Base-by-base conservation (phyloP, 495 filamentous ascomycete genomes). In the Penicillium pulvis region DNA sequence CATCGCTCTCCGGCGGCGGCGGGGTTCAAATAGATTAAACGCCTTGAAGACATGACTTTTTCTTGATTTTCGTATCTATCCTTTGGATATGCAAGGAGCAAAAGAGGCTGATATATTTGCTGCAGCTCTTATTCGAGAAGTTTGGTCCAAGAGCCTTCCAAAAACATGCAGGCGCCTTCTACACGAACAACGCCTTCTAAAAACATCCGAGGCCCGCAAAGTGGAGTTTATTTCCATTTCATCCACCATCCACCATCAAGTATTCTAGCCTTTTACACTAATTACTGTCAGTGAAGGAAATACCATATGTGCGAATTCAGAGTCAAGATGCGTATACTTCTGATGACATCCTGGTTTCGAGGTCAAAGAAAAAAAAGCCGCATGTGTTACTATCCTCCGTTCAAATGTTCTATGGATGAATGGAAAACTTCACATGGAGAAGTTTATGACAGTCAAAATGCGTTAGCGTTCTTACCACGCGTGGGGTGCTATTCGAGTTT, bases 1-100 rank as follows among this genome's bases (percentile, higher is more conserved):
- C 60, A 60, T 46, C 52, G 66, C 49, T 70, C 60, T 10, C 53
- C 51, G 11, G 63, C 53, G 2, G 68, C 64, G n/a, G 60, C 48
- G 53, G 64, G 51, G 60, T 75, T 75, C 58, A 71, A 47, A 55
- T 70, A 75, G 36, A 75, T 71, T 4, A 68, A 56, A 42, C 59
- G 59, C 6, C 57, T 59, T 16, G 64, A 61, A 20, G 60, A 55
- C 67, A 70, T 67, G 19, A n/a, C 39, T 5, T 16, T 17, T 41
- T 41, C 16, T n/a, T 4, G 10, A 2, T 41, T 14, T 0, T 4
- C 1, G 10, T 36, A 12, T 11, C 12, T 14, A 14, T 36, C 20
- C 20, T 12, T 36, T 9, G 9, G 17, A 7, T 17, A 3, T 0
- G 6, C 0, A n/a, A 41, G 39, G n/a, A 41, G 5, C 7, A 36